These are phyloP conservation scores for Zalaria obscura DNA, from an alignment of 2,329 filamentous ascomycete genomes.

Conservation along the genomic window DNA sequence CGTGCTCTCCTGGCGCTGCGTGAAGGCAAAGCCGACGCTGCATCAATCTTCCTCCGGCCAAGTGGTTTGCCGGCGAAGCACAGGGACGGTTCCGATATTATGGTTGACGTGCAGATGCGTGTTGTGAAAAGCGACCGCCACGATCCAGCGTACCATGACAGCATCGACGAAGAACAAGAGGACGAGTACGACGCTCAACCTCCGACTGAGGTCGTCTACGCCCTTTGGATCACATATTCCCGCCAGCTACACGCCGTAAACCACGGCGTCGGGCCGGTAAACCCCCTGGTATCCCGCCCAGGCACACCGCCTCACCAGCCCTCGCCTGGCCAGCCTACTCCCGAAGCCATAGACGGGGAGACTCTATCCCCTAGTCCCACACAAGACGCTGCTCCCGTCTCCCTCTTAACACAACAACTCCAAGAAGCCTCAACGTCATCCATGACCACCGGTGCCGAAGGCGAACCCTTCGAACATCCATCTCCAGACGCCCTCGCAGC, in stretches of 20 bases:
- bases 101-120: constrained; percentile 91
- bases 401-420: constrained; percentile 36
- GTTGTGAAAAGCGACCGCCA: constrained; percentile 81
- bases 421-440: constrained; percentile 9
- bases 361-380: background rate
- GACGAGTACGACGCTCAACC: constrained; percentile 33
- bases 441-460: constrained; percentile 8
- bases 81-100: constrained; percentile 80
- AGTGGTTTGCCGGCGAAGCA: constrained; percentile 76
- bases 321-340: constrained; percentile 54
- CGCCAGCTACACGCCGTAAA: constrained; percentile 72
- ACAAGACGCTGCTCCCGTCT: constrained; percentile 23
- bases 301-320: constrained; percentile 66
- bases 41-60: constrained; percentile 66
- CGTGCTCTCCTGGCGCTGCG: constrained; percentile 70
- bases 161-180: constrained; percentile 49
- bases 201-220: constrained; percentile 72
- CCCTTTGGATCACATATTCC: constrained; percentile 94
- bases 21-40: constrained; percentile 64
- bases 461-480: constrained; percentile 23
- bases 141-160: constrained; percentile 41
- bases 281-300: constrained; percentile 45
- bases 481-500: constrained; percentile 19
- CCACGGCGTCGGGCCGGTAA: constrained; percentile 45
- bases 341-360: background rate